Base-by-base conservation (phyloP, 2,329 filamentous ascomycete genomes). In the Trichoderma brevicompactum region DNA sequence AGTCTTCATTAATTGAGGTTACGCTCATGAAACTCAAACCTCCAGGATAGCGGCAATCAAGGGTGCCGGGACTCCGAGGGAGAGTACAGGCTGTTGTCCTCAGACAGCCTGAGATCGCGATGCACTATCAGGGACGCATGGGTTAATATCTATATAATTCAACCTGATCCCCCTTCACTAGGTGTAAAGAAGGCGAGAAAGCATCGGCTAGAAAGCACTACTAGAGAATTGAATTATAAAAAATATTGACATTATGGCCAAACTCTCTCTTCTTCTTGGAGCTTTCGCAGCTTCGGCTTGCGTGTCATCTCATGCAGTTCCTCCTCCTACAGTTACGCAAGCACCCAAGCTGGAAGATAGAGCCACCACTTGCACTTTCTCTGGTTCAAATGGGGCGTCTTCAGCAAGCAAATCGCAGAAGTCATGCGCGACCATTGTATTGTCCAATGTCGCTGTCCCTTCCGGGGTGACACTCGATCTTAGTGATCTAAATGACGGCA, bases 351-450 rank as follows among this genome's bases (percentile, higher is more conserved):
- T 62, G n/a, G 38, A 62, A 44, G 59, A 62, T n/a, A 19, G 59
- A 19, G 59, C 59, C 10, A 62, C 59, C 12, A 41, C 59, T 52
- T 62, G 59, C 23, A 62, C 59, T 6, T 62, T 62, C n/a, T 53
- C 59, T 12, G 59, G 59, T 10, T 41, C 59, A 13, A 62, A 36
- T 44, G 59, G 59, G 9, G 59, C 59, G 13, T 53, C 59, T 44
- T 62, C 48, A 17, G 59, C 59, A 7, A 62, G 59, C 36, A 62
- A 62, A n/a, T 62, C 59, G 15, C 59, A 62, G 4, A 62, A 62
- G 9, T 62, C 59, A 1, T 62, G 59, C 48, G 59, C 59, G 4
- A 62, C 59, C 3, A 62, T 62, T 8, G 59, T 62, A 28, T 17
- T 62, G 5, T 62, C 59, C 10, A 62, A 62, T 15, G 59, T 62